phyloP scores from a whole-genome alignment of 2,329 filamentous ascomycete genomes.

The Arachnomyces sp. region DNA sequence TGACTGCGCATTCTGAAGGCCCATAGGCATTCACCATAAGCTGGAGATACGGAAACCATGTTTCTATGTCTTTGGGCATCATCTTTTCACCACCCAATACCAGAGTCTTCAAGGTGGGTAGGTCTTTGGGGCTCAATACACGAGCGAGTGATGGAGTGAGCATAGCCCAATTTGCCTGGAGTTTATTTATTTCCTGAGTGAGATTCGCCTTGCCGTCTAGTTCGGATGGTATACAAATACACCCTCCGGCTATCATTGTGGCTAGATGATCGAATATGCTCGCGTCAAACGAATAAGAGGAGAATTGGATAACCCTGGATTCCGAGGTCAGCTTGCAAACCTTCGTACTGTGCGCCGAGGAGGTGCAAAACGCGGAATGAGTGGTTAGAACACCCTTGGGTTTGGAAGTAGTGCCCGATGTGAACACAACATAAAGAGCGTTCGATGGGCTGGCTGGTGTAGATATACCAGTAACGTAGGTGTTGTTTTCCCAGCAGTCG shows the following conservation, averaged over 20 bases:
- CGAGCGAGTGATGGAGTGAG: constrained; percentile 53
- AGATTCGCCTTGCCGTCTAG: constrained; percentile 43
- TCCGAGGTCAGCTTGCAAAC: constrained; percentile 36
- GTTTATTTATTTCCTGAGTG: constrained; percentile 41
- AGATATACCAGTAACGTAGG: no score
- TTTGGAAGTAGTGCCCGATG: constrained; percentile 42
- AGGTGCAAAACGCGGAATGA: constrained; percentile 45
- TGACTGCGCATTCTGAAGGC: constrained; percentile 35
- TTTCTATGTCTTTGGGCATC: constrained; percentile 32
- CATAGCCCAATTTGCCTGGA: constrained; percentile 46
- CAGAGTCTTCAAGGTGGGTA: constrained; percentile 36
- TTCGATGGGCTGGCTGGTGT: no score
- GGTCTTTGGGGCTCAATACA: constrained; percentile 35
- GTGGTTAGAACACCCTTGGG: constrained; percentile 50
- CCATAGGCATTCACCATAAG: constrained; percentile 37
- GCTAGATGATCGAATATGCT: constrained; percentile 47
- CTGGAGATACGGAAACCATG: constrained; percentile 24
- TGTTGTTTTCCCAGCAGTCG: no score
- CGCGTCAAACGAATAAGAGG: constrained; percentile 49
- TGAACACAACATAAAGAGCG: constrained; percentile 52
- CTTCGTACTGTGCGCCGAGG: constrained; percentile 39
- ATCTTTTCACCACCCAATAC: constrained; percentile 42
- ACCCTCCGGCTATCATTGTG: constrained; percentile 48
- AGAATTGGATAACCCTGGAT: constrained; percentile 51
- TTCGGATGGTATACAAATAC: constrained; percentile 50